Percentiles rank a stretch among this genome's conserved stretches.
These are phyloP conservation scores for Aureobasidium zeae DNA, from an alignment of 2,329 filamentous ascomycete species.

Conservation along the genomic window DNA sequence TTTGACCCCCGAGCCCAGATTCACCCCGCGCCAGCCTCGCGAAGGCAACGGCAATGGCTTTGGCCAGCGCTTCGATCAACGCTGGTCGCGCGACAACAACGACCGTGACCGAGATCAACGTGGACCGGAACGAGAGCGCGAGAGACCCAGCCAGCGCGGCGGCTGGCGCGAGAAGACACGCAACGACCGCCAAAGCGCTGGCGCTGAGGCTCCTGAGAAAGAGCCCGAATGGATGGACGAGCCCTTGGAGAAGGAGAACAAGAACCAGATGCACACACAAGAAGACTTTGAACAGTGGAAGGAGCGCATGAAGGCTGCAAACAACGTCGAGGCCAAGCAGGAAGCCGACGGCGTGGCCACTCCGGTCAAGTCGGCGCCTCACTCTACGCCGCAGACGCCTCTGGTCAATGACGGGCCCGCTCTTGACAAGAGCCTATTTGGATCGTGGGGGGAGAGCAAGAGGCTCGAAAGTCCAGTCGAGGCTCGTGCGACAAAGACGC, in stretches of 20 bases:
- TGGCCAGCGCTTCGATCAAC: constrained; percentile 61
- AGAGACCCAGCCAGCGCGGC: constrained; percentile 47
- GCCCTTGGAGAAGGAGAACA: constrained; percentile 47
- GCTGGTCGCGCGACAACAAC: constrained; percentile 37
- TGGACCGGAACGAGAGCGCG: constrained; percentile 34
- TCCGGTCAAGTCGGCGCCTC: constrained; percentile 18
- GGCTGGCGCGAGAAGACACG: constrained; percentile 47
- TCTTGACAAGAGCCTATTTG: constrained; percentile 67
- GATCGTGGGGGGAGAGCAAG: constrained; percentile 46
- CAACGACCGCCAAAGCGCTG: constrained; percentile 49
- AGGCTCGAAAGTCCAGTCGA: constrained; percentile 34
- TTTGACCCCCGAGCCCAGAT: constrained; percentile 20
- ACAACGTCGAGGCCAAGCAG: constrained; percentile 30
- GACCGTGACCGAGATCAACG: constrained; percentile 49
- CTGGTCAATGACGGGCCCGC: constrained; percentile 53
- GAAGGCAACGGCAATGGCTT: constrained; percentile 52
- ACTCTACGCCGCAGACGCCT: constrained; percentile 46
- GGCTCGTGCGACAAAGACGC: constrained; percentile 21
- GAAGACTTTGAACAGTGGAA: constrained; percentile 95
- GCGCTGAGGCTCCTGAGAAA: constrained; percentile 55
- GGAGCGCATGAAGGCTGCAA: constrained; percentile 68
- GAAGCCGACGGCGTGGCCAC: constrained; percentile 18
- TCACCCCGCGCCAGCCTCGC: constrained; percentile 4
- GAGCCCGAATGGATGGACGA: constrained; percentile 86
- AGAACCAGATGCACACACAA: constrained; percentile 69